Conservation (phyloP, 306 rosid species). For the Quercus parvula region DNA sequence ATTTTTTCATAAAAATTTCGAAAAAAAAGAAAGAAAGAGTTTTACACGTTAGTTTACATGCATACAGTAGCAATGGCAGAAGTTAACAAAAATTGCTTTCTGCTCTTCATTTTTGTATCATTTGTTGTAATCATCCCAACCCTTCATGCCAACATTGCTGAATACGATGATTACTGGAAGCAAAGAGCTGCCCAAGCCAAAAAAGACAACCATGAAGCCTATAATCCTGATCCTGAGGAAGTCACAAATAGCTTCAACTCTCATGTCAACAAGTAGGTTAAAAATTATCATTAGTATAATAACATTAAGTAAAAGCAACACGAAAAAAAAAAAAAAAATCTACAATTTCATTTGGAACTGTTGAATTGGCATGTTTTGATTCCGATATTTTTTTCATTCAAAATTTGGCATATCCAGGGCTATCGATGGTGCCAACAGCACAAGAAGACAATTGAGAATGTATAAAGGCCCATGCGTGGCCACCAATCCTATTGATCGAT, state of each 20-base stretch:
- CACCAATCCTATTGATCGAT: conserved; percentile 75
- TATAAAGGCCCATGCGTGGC: conserved; percentile 28
- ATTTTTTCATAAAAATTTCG: not conserved
- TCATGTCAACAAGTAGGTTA: conserved; percentile 27
- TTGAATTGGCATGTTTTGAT: not conserved
- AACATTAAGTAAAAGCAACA: too few relatives aligned
- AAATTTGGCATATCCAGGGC: conserved; percentile 25
- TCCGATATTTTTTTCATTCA: not conserved
- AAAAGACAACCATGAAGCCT: conserved; percentile 19
- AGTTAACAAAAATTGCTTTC: not conserved
- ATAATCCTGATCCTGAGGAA: conserved; percentile 30
- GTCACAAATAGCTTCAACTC: conserved; percentile 36
- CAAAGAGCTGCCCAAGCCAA: conserved; percentile 32
- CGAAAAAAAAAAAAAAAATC: too few relatives aligned
- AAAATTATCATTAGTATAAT: too few relatives aligned
- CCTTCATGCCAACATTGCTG: conserved; percentile 15
- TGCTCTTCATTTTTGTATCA: conserved; percentile 22
- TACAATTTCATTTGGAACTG: not conserved
- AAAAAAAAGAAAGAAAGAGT: too few relatives aligned
- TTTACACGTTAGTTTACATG: not conserved
- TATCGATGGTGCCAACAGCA: not conserved
- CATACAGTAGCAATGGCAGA: not conserved
- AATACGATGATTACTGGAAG: conserved; percentile 57
- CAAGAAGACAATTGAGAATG: conserved; percentile 38
- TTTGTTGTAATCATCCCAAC: conserved; percentile 19